A percentile compares a stretch with the other conserved stretches of the same genome.
Evolutionary conservation across 495 filamentous ascomycete genomes (phyloP).

Genomic region (Lentithecium fluviatile): DNA sequence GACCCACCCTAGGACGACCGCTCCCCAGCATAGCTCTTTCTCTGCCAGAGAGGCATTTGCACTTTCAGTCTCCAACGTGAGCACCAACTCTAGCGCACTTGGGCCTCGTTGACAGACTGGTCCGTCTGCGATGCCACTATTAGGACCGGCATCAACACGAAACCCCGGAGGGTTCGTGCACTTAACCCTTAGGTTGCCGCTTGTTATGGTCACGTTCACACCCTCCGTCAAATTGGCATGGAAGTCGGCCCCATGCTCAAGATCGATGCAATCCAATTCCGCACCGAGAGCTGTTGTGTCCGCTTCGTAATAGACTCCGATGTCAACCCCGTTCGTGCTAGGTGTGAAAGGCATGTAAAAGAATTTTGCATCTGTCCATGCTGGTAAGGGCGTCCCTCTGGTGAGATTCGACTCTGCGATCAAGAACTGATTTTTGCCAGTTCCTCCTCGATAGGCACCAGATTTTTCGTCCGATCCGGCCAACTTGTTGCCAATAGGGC

Average conservation of each 20-base stretch:
- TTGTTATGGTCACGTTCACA: not conserved
- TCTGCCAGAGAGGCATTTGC: constrained; percentile 6
- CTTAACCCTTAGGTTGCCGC: not conserved
- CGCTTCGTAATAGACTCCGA: not conserved
- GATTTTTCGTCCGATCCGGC: not conserved
- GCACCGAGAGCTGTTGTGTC: constrained; percentile 16
- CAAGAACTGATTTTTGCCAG: constrained; percentile 34
- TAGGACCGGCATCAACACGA: not conserved
- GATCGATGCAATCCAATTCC: constrained; percentile 9
- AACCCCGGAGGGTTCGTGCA: not conserved
- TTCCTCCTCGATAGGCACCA: not conserved
- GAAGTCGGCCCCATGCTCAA: not conserved
- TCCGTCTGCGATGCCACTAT: not conserved
- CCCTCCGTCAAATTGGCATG: not conserved
- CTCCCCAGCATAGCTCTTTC: not conserved
- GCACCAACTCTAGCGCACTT: not conserved
- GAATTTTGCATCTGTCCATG: constrained; percentile 40
- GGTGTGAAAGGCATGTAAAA: constrained; percentile 43
- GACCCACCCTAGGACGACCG: constrained; percentile 6
- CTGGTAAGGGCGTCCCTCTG: constrained; percentile 35
- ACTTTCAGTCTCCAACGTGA: not conserved
- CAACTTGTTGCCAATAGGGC: constrained; percentile 5
- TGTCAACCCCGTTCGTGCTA: not conserved
- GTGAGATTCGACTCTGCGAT: constrained; percentile 42
- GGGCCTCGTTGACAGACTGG: not conserved